Base-by-base conservation (phyloP, 2,329 filamentous ascomycete species). In the Pestalotiopsis sp. region DNA sequence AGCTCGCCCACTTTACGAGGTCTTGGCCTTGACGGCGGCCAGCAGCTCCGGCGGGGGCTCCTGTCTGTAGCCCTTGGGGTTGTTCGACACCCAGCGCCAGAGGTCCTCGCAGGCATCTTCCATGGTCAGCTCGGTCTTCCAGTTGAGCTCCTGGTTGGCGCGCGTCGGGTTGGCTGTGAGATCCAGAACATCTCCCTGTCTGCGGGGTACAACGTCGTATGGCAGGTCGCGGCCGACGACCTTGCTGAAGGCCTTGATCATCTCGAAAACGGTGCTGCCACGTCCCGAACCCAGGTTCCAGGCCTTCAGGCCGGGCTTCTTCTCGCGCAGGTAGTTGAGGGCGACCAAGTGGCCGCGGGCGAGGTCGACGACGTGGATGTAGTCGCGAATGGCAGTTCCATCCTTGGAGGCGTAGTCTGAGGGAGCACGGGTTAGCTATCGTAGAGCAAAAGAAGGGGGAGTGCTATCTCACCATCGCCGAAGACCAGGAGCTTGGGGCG, bases 1-100 rank as follows among this genome's bases (percentile, higher is more conserved):
- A 14, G 27, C 31, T 25, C 17, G 49, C 57, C 57, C 57, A 49
- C 41, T 63, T 72, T 38, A 77, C 68, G 77, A 76, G 6, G 68
- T 68, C 68, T 75, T 75, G 56, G 69, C 70, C 83, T 91, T 89
- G 72, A 91, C 73, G 62, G 84, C 85, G 70, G 92, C 91, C 65
- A 98, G 78, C 75, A 98, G 87, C 81, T 92, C 90, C 73, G 92
- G 87, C 0, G 96, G 95, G n/a, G 95, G 94, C 73, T 94, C 87
- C 83, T 98, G 95, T 73, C 93, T 89, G 85, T 98, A 98, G 25
- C 96, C 96, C 83, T 95, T 90, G 27, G 96, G 96, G 84, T 98
- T 98, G 84, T 98, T 98, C 83, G 92, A 87, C 17, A 97, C 97
- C 96, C 96, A 99, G 78, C 90, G 91, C 96, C 96, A 99, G 73